Evolutionary conservation across 495 filamentous ascomycete species (phyloP).

Genomic region (Cairneyella variabilis): DNA sequence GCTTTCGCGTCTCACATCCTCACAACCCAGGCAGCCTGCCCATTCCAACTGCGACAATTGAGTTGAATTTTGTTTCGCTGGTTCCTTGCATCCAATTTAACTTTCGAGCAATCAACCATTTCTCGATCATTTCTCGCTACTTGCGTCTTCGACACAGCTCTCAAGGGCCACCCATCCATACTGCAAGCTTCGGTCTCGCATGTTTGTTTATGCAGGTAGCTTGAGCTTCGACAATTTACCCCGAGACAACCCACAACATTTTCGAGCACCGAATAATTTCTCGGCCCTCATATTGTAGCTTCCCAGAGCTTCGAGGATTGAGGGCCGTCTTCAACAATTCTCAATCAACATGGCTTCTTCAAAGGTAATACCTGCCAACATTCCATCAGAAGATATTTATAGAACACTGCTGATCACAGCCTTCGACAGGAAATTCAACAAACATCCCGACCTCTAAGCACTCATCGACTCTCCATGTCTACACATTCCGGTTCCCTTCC

Average conservation of each 20-base stretch:
- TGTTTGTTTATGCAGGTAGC: slow-evolving; percentile 27
- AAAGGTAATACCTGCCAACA: slow-evolving; percentile 18
- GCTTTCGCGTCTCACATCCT: slow-evolving; percentile 17
- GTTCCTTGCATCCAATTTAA: slow-evolving; percentile 10
- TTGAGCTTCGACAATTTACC: slow-evolving; percentile 20
- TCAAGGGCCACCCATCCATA: slow-evolving; percentile 7
- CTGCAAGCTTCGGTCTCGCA: slow-evolving; percentile 9
- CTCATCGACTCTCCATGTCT: slow-evolving; percentile 26
- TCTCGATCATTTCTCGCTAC: slow-evolving; percentile 5
- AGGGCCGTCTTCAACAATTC: slow-evolving; percentile 22
- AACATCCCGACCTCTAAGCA: slow-evolving; percentile 23
- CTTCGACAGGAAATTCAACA: slow-evolving; percentile 26
- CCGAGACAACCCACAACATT: slow-evolving; percentile 15
- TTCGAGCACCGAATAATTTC: not conserved
- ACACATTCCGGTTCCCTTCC: slow-evolving; percentile 22
- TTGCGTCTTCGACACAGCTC: not conserved
- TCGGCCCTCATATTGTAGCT: slow-evolving; percentile 32
- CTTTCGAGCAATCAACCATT: not conserved
- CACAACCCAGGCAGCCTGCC: slow-evolving; percentile 10
- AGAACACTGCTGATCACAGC: slow-evolving; percentile 22
- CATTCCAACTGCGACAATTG: slow-evolving; percentile 15
- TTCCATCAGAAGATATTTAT: slow-evolving; percentile 16
- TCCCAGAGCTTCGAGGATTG: slow-evolving; percentile 30
- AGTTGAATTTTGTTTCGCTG: slow-evolving; percentile 15
- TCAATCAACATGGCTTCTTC: slow-evolving; percentile 24